Evolutionary conservation across 2,329 filamentous ascomycete species (phyloP), one percentile per base, ranked within the genome.

Genomic region (Paecilomyces variotii): DNA sequence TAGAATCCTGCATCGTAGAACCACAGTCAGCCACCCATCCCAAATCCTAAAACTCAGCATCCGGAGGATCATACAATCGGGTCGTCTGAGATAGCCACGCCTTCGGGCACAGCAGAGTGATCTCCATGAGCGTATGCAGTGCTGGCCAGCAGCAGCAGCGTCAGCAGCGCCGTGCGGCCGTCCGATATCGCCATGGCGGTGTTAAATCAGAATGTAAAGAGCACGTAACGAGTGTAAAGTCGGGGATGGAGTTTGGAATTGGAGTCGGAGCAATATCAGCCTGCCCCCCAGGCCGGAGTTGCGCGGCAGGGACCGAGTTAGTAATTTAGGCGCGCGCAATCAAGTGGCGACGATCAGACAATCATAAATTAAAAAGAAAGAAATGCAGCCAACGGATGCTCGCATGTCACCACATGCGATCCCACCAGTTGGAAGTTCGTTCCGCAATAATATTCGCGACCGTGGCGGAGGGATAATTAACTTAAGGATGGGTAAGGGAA

Each of bases 41-140:
- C n/a, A 3, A 34, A 50, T 65, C 73, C 71, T 49, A 74, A 71
- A 27, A 74, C 49, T 30, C 9, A 9, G 7, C 19, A 12, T 32
- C 26, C 32, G 10, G 51, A 35, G 39, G 52, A 68, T 78, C 85
- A 60, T 79, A 90, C 87, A 66, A 93, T 82, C 1, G 90, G 89
- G 34, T 93, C 89, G 53, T 74, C 68, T n/a, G 88, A 90, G 67
- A 90, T 78, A 30, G 83, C 80, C 64, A 86, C 76, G 66, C 89
- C 90, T 64, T 89, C 86, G 14, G 85, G 83, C 62, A 94, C 87
- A 62, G 77, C 73, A 60, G 77, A 75, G 68, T 85, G 79, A 65
- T 80, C 81, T 50, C 81, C 82, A 67, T 84, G 82, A 54, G 79
- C 80, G 30, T 68, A 61, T 12, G 61, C 69, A 35, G 67, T 58